Conservation (phyloP, 768 basidiomycete species). For the Tricholoma sp. region DNA sequence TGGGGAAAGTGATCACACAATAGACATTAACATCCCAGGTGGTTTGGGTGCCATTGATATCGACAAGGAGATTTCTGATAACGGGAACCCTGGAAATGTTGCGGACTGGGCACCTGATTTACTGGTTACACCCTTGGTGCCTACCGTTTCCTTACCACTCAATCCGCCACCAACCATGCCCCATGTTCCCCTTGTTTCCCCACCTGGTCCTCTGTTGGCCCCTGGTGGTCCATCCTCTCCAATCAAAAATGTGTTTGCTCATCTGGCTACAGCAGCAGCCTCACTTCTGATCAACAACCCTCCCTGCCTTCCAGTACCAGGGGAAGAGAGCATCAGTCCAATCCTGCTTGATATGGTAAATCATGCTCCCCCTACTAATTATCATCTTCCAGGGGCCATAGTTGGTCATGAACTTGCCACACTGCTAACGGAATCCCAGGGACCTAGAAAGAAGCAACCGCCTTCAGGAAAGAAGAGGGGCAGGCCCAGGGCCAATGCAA, state of each 20-base stretch:
- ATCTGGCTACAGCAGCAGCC: background rate
- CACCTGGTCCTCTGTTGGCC: background rate
- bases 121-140: background rate
- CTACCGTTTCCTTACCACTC: background rate
- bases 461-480: background rate
- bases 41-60: background rate
- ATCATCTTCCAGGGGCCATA: background rate
- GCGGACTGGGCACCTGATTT: background rate
- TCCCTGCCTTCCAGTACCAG: background rate
- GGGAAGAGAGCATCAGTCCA: background rate
- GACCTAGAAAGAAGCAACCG: background rate
- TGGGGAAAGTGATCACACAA: background rate
- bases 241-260: background rate
- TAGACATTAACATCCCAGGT: background rate
- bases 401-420: background rate
- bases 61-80: background rate
- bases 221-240: background rate
- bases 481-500: background rate
- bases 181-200: background rate
- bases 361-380: background rate
- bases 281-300: background rate
- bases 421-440: background rate
- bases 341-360: background rate
- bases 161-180: background rate
- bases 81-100: background rate